A percentile compares a stretch with the other conserved stretches of the same genome.
These are phyloP conservation scores for Chlorociboria aeruginascens DNA, from an alignment of 495 filamentous ascomycete species.

Conservation along the genomic window DNA sequence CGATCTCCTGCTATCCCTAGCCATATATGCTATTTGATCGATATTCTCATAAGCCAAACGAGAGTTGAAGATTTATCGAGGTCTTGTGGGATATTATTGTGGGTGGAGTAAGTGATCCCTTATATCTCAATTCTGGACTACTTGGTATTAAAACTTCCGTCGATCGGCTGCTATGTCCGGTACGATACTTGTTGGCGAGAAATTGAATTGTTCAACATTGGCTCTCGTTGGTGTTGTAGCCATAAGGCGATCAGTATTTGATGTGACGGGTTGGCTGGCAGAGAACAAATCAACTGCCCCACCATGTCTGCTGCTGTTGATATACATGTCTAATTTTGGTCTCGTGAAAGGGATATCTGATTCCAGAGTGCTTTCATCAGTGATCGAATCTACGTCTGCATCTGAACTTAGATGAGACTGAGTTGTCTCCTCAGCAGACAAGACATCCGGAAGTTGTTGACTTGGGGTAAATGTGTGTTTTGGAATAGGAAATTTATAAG, in stretches of 20 bases:
- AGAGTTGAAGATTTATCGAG: too few species aligned
- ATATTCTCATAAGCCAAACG: too few species aligned
- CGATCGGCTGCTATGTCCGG: neutral
- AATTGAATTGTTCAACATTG: neutral
- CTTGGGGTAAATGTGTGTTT: neutral
- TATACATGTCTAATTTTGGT: conserved; percentile 1
- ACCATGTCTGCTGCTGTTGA: neutral
- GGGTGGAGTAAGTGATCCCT: neutral
- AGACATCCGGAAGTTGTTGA: conserved; percentile 8
- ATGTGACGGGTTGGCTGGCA: conserved; percentile 9
- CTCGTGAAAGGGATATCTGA: neutral
- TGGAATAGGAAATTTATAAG: neutral
- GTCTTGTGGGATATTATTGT: too few species aligned
- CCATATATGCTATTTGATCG: too few species aligned
- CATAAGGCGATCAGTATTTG: conserved; percentile 9
- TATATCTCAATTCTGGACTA: conserved; percentile 12
- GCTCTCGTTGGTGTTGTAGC: conserved; percentile 8
- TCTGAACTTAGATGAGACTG: conserved; percentile 11
- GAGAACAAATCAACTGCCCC: conserved; percentile 15
- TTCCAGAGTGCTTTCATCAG: conserved; percentile 19
- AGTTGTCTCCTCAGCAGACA: conserved; percentile 16
- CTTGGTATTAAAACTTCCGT: neutral
- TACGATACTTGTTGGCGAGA: neutral
- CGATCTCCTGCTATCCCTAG: too few species aligned
- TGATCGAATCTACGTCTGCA: conserved; percentile 19